A percentile compares a stretch with the other conserved stretches of the same genome.
phyloP scores from a whole-genome alignment of 2,329 filamentous ascomycete species.

The Trichophaea hybrida region DNA sequence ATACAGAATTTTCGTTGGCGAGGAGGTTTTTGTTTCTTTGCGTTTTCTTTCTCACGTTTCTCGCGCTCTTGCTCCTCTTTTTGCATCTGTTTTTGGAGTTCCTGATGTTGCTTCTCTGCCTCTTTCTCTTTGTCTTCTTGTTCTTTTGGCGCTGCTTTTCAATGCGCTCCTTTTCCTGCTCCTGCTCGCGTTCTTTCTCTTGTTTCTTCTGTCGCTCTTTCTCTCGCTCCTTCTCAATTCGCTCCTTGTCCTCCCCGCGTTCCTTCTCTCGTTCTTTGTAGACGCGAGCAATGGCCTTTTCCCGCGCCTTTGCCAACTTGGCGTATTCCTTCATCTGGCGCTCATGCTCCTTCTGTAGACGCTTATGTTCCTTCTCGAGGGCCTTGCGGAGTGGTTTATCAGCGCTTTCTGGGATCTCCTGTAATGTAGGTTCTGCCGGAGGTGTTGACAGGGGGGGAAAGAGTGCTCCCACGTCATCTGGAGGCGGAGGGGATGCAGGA shows the following conservation, averaged over 20 bases:
- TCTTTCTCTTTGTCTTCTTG: constrained; percentile 26
- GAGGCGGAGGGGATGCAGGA: constrained; percentile 4
- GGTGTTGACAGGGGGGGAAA: constrained; percentile 38
- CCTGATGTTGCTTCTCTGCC: constrained; percentile 27
- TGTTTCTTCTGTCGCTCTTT: constrained; percentile 28
- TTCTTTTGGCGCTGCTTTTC: constrained; percentile 19
- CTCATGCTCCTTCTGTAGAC: constrained; percentile 40
- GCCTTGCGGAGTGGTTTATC: constrained; percentile 53
- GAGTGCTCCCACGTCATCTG: background rate
- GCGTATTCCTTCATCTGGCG: constrained; percentile 42
- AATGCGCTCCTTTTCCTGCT: constrained; percentile 23
- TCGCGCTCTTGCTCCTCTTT: constrained; percentile 27
- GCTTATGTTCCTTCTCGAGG: constrained; percentile 53
- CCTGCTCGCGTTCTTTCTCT: constrained; percentile 25
- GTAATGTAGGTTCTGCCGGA: constrained; percentile 41
- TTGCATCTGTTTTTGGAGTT: constrained; percentile 18
- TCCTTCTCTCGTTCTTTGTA: constrained; percentile 46
- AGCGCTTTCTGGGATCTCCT: constrained; percentile 44
- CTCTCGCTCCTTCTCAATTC: constrained; percentile 26
- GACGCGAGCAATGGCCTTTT: constrained; percentile 35
- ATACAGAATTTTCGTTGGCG: constrained; percentile 60
- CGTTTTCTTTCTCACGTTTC: constrained; percentile 22
- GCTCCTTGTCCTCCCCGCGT: constrained; percentile 36
- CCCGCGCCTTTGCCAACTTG: constrained; percentile 46
- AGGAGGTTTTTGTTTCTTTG: constrained; percentile 19